Evolutionary conservation across 345 rosid genomes (phyloP).

Genomic region (Brassica rapa): DNA sequence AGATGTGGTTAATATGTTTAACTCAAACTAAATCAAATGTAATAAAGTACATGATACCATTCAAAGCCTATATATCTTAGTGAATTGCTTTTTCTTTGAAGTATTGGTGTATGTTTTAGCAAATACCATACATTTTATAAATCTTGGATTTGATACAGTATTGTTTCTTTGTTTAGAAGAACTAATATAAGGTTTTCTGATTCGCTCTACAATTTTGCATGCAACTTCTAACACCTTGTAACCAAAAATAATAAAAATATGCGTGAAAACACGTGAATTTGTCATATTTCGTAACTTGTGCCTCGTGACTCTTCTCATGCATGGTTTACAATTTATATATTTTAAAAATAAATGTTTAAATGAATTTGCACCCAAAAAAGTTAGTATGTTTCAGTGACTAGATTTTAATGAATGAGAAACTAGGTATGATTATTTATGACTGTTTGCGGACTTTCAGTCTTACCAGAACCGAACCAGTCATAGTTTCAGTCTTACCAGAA

Average conservation of each 20-base stretch:
- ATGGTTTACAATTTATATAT: conserved; percentile 2
- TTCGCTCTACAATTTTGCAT: background rate
- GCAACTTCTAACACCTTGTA: background rate
- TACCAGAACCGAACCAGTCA: background rate
- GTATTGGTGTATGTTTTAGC: background rate
- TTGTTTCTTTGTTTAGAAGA: too few species aligned
- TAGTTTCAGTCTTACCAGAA: background rate
- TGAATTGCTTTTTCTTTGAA: background rate
- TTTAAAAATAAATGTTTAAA: background rate
- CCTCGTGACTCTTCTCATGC: conserved; percentile 15
- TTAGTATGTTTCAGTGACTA: background rate
- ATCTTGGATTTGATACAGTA: background rate
- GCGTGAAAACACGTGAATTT: conserved; percentile 2
- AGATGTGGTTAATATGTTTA: too few species aligned
- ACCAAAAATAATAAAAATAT: background rate
- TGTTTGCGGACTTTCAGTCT: background rate
- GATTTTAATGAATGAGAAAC: background rate
- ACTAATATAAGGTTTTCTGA: too few species aligned
- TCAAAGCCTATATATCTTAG: too few species aligned
- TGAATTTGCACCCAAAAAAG: background rate
- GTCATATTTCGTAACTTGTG: conserved; percentile 25
- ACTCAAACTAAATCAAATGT: too few species aligned
- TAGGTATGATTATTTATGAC: background rate
- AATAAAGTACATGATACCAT: too few species aligned
- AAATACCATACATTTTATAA: background rate